Evolutionary conservation across 495 filamentous ascomycete genomes (phyloP).

Genomic region (Hypoxylon cercidicola): DNA sequence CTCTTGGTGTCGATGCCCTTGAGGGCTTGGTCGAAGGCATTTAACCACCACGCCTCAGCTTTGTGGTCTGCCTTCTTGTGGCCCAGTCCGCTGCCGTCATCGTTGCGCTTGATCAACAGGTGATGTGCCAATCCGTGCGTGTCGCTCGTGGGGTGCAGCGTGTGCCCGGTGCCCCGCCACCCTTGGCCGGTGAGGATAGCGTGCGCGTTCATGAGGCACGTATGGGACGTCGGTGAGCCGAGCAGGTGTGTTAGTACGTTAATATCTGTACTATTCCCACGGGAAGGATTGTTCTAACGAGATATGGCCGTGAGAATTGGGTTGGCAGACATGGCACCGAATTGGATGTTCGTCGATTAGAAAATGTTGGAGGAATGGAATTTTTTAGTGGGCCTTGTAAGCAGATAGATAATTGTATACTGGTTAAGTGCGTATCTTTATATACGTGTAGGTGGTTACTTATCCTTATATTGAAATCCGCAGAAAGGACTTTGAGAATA

Average conservation of each 20-base stretch:
- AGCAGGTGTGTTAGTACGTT: background rate
- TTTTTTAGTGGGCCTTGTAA: conserved; percentile 24
- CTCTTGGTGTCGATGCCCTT: conserved; percentile 71
- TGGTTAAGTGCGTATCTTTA: background rate
- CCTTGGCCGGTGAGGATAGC: conserved; percentile 79
- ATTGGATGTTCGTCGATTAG: background rate
- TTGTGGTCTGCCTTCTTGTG: conserved; percentile 71
- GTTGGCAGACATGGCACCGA: conserved; percentile 2
- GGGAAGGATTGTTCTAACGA: background rate
- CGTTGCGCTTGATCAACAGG: conserved; percentile 73
- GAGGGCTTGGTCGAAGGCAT: conserved; percentile 81
- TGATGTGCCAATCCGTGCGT: conserved; percentile 72
- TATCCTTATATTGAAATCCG: too few species aligned
- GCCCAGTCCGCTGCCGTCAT: conserved; percentile 76
- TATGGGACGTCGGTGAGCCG: background rate
- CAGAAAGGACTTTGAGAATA: too few species aligned
- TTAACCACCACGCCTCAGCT: conserved; percentile 81
- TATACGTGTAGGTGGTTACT: too few species aligned
- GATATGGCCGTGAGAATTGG: conserved; percentile 1
- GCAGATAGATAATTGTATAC: conserved; percentile 11
- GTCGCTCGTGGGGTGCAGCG: conserved; percentile 73
- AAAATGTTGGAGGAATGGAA: conserved; percentile 19
- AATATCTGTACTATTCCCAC: background rate
- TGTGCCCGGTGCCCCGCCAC: conserved; percentile 80
- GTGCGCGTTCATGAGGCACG: conserved; percentile 67